Evolutionary conservation across 2,329 filamentous ascomycete genomes (phyloP).

Genomic region (Fusarium phyllophilum): DNA sequence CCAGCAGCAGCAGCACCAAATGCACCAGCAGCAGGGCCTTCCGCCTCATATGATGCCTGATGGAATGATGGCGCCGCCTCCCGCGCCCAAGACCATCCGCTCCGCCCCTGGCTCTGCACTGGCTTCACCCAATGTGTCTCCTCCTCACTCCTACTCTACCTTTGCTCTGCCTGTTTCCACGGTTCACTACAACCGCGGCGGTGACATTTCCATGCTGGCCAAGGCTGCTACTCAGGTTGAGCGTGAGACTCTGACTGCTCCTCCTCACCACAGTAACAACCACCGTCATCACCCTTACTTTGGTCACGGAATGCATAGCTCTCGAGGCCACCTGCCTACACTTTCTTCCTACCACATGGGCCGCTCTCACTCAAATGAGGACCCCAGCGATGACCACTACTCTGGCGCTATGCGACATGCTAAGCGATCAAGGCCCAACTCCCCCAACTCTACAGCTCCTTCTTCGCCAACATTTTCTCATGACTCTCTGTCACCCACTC

Average conservation of each 20-base stretch:
- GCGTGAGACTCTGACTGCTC: slow-evolving; percentile 61
- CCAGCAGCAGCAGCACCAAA: slow-evolving; percentile 50
- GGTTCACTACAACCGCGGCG: slow-evolving; percentile 61
- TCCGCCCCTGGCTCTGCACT: slow-evolving; percentile 89
- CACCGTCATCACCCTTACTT: slow-evolving; percentile 66
- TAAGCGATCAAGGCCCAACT: slow-evolving; percentile 92
- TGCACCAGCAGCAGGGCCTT: slow-evolving; percentile 52
- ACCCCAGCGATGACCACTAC: slow-evolving; percentile 81
- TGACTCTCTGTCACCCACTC: slow-evolving; percentile 93
- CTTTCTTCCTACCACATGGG: slow-evolving; percentile 95
- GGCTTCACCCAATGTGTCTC: slow-evolving; percentile 94
- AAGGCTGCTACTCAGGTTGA: slow-evolving; percentile 71
- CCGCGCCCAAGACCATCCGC: slow-evolving; percentile 79
- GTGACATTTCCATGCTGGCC: slow-evolving; percentile 69
- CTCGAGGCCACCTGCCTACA: slow-evolving; percentile 74
- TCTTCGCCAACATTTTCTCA: slow-evolving; percentile 97
- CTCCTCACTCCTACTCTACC: slow-evolving; percentile 86
- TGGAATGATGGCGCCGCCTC: slow-evolving; percentile 82
- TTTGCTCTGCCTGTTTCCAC: slow-evolving; percentile 66
- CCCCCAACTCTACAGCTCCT: slow-evolving; percentile 93
- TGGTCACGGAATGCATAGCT: slow-evolving; percentile 58
- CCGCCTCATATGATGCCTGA: slow-evolving; percentile 61
- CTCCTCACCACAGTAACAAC: slow-evolving; percentile 54
- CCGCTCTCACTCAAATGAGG: slow-evolving; percentile 83
- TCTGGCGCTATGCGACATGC: slow-evolving; percentile 73